These are phyloP conservation scores for Sphaerulina populicola DNA, from an alignment of 2,329 filamentous ascomycete species.

Conservation along the genomic window DNA sequence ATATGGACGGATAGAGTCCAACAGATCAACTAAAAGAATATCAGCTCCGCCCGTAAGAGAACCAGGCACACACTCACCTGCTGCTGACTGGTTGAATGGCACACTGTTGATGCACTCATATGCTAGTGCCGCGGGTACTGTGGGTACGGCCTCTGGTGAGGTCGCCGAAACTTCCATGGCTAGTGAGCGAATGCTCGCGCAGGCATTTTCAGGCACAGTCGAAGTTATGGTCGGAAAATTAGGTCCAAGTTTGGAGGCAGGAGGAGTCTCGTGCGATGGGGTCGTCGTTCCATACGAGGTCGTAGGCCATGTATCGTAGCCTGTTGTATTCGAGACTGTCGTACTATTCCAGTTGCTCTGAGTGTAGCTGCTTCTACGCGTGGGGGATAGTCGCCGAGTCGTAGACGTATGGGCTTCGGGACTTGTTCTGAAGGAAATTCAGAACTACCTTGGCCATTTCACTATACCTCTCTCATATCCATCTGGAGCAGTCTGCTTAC, in stretches of 20 bases:
- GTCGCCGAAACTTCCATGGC: slow-evolving; percentile 4
- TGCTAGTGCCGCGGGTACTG: slow-evolving; percentile 38
- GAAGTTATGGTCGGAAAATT: neutral
- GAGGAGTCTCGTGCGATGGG: neutral
- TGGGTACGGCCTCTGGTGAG: slow-evolving; percentile 28
- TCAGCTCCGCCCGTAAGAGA: slow-evolving; percentile 18
- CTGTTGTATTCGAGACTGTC: neutral
- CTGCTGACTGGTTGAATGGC: slow-evolving; percentile 38
- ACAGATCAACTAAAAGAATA: slow-evolving; percentile 29
- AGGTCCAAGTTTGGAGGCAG: neutral
- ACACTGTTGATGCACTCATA: slow-evolving; percentile 42
- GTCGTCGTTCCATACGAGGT: neutral
- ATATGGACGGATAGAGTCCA: slow-evolving; percentile 41
- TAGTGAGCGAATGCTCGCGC: slow-evolving; percentile 27
- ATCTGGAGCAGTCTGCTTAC: neutral
- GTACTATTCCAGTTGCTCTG: neutral
- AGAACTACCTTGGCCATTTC: neutral
- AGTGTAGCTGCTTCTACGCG: neutral
- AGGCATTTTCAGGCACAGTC: slow-evolving; percentile 17
- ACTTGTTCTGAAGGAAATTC: slow-evolving; percentile 4
- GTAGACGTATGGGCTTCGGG: slow-evolving; percentile 12
- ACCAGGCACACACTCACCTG: slow-evolving; percentile 6
- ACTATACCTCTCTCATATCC: no score
- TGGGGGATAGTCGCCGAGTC: no score
- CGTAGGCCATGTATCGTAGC: neutral